phyloP scores from a whole-genome alignment of 2,329 filamentous ascomycete genomes.

The Aspergillus transmontanensis region DNA sequence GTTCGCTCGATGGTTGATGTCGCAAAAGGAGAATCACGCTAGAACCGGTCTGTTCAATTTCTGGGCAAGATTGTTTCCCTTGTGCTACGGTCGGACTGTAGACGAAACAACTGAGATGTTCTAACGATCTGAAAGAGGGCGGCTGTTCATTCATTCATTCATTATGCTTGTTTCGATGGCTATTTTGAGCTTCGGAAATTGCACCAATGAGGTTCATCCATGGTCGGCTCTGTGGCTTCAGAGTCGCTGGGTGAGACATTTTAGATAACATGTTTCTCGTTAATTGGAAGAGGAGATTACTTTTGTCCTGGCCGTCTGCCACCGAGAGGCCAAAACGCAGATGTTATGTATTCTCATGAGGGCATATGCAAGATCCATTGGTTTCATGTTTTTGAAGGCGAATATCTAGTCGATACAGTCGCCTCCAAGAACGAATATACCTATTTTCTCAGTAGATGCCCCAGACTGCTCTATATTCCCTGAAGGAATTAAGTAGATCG shows the following conservation, averaged over 20 bases:
- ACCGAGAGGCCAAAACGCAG: not conserved
- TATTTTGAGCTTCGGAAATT: not conserved
- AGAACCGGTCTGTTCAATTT: conserved; percentile 30
- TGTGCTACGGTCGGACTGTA: conserved; percentile 36
- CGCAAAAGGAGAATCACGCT: conserved; percentile 21
- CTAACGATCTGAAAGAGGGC: conserved; percentile 11
- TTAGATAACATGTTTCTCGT: not conserved
- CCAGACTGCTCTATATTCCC: not conserved
- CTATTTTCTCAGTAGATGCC: not conserved
- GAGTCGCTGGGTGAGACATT: not conserved
- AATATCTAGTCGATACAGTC: not conserved
- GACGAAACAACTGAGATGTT: conserved; percentile 30
- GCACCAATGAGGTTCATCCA: conserved; percentile 1
- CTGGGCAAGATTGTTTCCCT: conserved; percentile 36
- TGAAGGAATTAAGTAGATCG: not conserved
- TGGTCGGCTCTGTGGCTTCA: not conserved
- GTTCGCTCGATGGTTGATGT: conserved; percentile 37
- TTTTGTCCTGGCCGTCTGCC: not conserved
- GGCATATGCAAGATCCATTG: not conserved
- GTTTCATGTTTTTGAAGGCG: not conserved
- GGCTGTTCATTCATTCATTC: not conserved
- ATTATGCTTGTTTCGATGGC: not conserved
- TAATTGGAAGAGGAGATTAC: not conserved
- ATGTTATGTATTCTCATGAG: not conserved
- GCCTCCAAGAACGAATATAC: not conserved